These are phyloP conservation scores for Tylopilus subfusipes DNA, from an alignment of 768 basidiomycete genomes.

Conservation along the genomic window DNA sequence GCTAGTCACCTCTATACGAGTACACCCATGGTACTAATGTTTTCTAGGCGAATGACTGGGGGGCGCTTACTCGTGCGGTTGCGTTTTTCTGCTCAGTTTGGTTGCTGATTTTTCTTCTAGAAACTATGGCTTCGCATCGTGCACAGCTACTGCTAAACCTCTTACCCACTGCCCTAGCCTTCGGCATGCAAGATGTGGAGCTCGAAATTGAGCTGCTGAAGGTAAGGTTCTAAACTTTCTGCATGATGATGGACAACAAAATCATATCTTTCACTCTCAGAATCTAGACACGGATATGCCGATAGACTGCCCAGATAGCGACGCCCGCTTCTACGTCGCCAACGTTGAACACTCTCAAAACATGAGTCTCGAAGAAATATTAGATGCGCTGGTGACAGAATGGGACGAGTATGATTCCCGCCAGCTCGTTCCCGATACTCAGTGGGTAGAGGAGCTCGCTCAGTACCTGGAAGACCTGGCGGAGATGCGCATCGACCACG, in stretches of 20 bases:
- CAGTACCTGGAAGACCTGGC: conserved; percentile 41
- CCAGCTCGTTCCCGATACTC: conserved; percentile 34
- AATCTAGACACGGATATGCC: conserved; percentile 51
- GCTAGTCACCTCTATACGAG: not conserved
- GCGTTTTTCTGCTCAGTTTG: not conserved
- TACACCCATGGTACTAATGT: not conserved
- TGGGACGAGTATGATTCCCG: conserved; percentile 36
- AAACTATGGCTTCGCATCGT: conserved; percentile 46
- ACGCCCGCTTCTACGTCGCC: conserved; percentile 34
- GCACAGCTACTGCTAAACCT: conserved; percentile 38
- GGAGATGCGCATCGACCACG: conserved; percentile 43
- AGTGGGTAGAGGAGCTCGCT: conserved; percentile 42
- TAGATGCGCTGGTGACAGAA: conserved; percentile 16
- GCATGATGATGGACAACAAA: not conserved
- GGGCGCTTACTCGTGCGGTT: conserved; percentile 51
- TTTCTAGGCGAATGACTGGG: conserved; percentile 58
- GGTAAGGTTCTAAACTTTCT: conserved; percentile 28
- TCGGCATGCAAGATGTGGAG: conserved; percentile 45
- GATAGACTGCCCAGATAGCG: conserved; percentile 37
- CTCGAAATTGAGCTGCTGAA: conserved; percentile 47
- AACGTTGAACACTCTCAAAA: conserved; percentile 11
- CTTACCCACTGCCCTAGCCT: conserved; percentile 46
- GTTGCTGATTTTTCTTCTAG: conserved; percentile 20
- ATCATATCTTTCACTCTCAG: conserved; percentile 26
- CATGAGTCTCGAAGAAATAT: conserved; percentile 9